Evolutionary conservation across 768 basidiomycete species (phyloP), one percentile per base, ranked within the genome.

Genomic region (Xanthoconium purpureum): DNA sequence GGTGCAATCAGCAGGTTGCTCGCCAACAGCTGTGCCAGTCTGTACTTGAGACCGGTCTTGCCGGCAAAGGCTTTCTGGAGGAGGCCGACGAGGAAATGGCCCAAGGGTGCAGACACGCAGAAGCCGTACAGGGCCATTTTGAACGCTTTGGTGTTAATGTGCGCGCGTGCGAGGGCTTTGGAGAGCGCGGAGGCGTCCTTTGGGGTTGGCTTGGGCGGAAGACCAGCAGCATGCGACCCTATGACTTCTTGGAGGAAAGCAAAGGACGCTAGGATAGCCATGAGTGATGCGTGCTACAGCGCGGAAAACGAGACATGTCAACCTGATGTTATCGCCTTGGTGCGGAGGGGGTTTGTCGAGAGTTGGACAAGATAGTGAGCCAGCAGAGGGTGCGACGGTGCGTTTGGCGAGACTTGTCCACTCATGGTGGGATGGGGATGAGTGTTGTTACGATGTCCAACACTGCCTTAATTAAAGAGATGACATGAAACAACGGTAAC

Each of bases 91-190:
- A 94, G 83, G 68, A 80, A 72, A 66, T 95, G 93, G 40, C 84
- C 80, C 32, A 95, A 69, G 0, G 93, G 93, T 7, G 91, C 93
- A 13, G 91, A 91, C 39, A 95, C 80, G 62, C 88, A 78, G 74
- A 89, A 84, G 57, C 93, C 93, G 66, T 92, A 94, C 20, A 87
- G 48, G 1, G 84, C 88, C 87, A 94, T 91, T 72, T 94, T 92
- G 63, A 89, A 53, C 8, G 93, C 89, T 63, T 85, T 88, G 57
- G 75, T 55, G 67, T 91, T 78, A 50, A 93, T 71, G 67, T 89
- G 84, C 6, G 75, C 74, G 46, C 71, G 75, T 6, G 81, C 83
- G 47, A 88, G 79, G 17, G 75, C 66, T 60, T 81, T 84, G 50
- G 77, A 63, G 58, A 84, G 65, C 24, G 76, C 58, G 3, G 87